Conservation (phyloP, 495 filamentous ascomycete species). For the Talaromyces nanjingensis region DNA sequence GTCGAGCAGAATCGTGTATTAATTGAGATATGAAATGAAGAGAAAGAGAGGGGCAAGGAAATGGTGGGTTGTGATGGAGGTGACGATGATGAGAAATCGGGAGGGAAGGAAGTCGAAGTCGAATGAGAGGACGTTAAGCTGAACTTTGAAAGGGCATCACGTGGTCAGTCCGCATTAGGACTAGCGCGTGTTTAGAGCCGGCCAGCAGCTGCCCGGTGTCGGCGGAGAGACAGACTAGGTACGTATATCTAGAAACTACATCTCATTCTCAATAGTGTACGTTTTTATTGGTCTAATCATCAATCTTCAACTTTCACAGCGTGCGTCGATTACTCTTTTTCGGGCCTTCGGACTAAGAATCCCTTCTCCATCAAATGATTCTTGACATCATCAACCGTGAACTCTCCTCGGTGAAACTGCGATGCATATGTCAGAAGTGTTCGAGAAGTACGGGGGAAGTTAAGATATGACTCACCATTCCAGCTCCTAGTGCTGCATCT, state of each 20-base stretch:
- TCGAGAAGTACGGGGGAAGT: conserved; percentile 6
- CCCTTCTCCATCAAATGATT: conserved; percentile 63
- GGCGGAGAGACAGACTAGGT: too few relatives aligned
- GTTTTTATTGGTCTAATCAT: background rate
- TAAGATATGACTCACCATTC: conserved; percentile 60
- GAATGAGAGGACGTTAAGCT: background rate
- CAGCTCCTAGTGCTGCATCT: conserved; percentile 89
- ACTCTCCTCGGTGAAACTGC: conserved; percentile 89
- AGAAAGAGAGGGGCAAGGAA: background rate
- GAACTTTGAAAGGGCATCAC: background rate
- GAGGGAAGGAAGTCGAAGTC: background rate
- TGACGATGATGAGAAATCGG: background rate
- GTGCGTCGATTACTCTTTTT: conserved; percentile 28
- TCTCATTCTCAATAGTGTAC: background rate
- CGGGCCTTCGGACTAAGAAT: conserved; percentile 69
- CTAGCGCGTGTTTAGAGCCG: background rate
- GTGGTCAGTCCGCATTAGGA: background rate
- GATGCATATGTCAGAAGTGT: conserved; percentile 13
- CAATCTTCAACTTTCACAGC: background rate
- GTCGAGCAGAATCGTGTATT: too few relatives aligned
- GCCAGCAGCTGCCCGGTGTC: background rate
- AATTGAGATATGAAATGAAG: background rate
- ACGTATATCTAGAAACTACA: too few relatives aligned
- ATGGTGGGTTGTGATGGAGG: background rate
- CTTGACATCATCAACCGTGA: conserved; percentile 93